Percentiles rank a stretch among this genome's conserved stretches.
phyloP scores from a whole-genome alignment of 2,329 filamentous ascomycete genomes.

The Mariannaea sp. region DNA sequence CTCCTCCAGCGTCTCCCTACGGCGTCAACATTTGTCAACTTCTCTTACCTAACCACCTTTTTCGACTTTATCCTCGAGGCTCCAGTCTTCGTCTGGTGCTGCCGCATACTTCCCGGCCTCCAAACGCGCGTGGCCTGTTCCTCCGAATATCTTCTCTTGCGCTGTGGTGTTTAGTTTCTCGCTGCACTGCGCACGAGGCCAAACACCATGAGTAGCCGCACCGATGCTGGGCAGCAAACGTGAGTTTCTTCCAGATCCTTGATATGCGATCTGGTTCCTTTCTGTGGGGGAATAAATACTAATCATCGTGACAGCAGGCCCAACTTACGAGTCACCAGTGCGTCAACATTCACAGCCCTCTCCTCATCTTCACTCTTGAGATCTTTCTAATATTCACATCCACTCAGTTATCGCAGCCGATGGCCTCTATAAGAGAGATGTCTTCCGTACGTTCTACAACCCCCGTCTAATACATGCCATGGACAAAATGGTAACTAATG shows the following conservation, averaged over 20 bases:
- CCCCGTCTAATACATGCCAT: not conserved
- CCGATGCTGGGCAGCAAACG: constrained; percentile 45
- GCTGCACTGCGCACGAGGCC: constrained; percentile 36
- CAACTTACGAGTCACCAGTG: constrained; percentile 94
- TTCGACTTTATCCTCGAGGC: constrained; percentile 22
- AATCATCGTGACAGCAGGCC: constrained; percentile 63
- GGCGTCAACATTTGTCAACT: constrained; percentile 36
- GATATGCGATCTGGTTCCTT: constrained; percentile 14
- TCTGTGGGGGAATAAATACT: constrained; percentile 31
- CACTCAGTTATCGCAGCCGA: constrained; percentile 92
- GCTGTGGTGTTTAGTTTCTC: constrained; percentile 35
- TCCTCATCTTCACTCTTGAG: constrained; percentile 28
- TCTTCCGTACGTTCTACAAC: constrained; percentile 76
- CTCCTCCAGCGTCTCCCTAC: constrained; percentile 24
- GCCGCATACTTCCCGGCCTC: constrained; percentile 18
- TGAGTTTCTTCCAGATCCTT: constrained; percentile 35
- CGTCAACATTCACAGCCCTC: constrained; percentile 48
- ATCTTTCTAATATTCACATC: constrained; percentile 44
- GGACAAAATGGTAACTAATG: constrained; percentile 38
- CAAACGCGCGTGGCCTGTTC: constrained; percentile 25
- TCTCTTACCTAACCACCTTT: constrained; percentile 24
- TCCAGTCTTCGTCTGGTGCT: constrained; percentile 20
- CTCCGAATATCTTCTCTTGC: constrained; percentile 21
- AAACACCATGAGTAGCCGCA: constrained; percentile 42
- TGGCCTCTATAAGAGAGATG: constrained; percentile 98